Conservation (phyloP, 768 basidiomycete species). For the Amanita exitialis region DNA sequence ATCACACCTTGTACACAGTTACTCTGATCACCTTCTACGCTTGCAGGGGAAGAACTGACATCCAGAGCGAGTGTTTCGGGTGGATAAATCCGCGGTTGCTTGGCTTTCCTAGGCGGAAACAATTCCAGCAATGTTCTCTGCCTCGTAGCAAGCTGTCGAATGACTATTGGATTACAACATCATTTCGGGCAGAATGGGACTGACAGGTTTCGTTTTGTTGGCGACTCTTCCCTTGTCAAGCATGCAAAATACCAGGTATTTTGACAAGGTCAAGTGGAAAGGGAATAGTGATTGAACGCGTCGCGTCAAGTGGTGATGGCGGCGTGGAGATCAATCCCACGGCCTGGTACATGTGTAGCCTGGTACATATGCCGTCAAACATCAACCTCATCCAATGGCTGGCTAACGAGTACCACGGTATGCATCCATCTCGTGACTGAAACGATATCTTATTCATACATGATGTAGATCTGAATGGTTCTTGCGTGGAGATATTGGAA, state of each 20-base stretch:
- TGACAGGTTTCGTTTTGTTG: constrained; percentile 17
- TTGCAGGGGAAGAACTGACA: background rate
- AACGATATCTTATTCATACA: background rate
- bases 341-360: background rate
- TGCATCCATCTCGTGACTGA: background rate
- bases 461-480: constrained; percentile 2
- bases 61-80: background rate
- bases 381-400: constrained; percentile 14
- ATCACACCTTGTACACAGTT: background rate
- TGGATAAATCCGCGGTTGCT: background rate
- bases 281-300: background rate
- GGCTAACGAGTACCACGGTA: constrained; percentile 34
- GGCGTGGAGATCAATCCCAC: background rate
- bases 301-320: background rate
- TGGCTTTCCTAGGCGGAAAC: constrained; percentile 17
- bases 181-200: constrained; percentile 8
- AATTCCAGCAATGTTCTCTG: constrained; percentile 34
- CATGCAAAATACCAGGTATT: constrained; percentile 10
- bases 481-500: constrained; percentile 34
- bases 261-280: background rate
- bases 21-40: background rate
- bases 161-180: constrained; percentile 3
- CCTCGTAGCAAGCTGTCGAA: constrained; percentile 12
- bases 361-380: background rate
- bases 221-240: constrained; percentile 16